Evolutionary conservation across 2,329 filamentous ascomycete genomes (phyloP), one percentile per base, ranked within the genome.

Genomic region (Pochonia chlamydosporia): DNA sequence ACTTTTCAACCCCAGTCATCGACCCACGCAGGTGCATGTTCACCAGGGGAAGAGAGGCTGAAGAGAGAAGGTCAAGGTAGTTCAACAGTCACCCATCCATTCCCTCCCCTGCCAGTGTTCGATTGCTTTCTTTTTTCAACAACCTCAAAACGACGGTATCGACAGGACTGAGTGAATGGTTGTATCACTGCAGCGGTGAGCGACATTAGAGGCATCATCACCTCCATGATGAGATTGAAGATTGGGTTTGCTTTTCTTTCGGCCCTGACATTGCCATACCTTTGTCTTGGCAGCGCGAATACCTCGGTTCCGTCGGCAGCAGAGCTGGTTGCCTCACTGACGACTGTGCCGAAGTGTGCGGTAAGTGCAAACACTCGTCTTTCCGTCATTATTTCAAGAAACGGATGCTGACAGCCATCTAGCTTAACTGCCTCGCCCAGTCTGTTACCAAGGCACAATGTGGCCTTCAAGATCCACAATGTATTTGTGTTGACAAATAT

Each of bases 401-500:
- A n/a, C 5, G 2, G 5, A 14, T 5, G 16, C 33, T 20, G 7
- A 36, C 7, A 42, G n/a, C 46, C 36, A 7, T 39, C 40, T 16
- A 49, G 47, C 25, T 46, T 5, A 14, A 25, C 11, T 46, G 47
- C 33, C 47, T 49, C 13, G 13, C 20, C 10, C 5, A 40, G 5
- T 43, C 37, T 5, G 33, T 43, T 14, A 3, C 20, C 37, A 33
- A 43, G 25, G 43, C 37, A 25, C 62, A 58, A 54, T 50, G 48
- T 28, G 33, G 44, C 3, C 14, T 26, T n/a, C 4, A 18, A 6
- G 48, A 50, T 41, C n/a, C 40, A 11, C 35, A 43, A 26, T 50
- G 48, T 33, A 75, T 72, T 54, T 76, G 72, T n/a, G 53, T 59
- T 42, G 56, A 56, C 52, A 52, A 54, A 18, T 47, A 42, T 16